These are phyloP conservation scores for Erysimum cheiri DNA, from an alignment of 441 rosid genomes.

Conservation along the genomic window DNA sequence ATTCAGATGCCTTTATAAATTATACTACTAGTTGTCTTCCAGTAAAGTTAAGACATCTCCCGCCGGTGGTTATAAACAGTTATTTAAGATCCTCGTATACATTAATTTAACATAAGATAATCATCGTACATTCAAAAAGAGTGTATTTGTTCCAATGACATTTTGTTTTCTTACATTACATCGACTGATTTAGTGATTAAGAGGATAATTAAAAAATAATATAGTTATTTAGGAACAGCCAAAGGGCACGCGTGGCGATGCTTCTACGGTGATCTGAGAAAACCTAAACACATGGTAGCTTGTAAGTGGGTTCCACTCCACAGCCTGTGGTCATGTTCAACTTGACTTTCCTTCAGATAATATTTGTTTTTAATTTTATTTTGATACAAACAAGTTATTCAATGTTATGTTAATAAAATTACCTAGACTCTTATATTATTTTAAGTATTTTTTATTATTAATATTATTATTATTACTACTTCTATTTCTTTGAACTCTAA, in stretches of 20 bases:
- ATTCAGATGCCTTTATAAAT: neutral
- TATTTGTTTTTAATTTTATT: neutral
- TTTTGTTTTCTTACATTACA: neutral
- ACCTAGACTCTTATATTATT: no score
- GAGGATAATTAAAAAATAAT: neutral
- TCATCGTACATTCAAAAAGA: neutral
- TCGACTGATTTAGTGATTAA: neutral
- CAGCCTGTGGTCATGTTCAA: conserved; percentile 21
- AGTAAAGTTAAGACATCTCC: conserved; percentile 30
- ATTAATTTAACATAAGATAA: neutral
- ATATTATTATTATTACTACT: no score
- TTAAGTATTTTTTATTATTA: no score
- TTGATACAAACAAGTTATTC: neutral
- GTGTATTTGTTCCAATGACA: conserved; percentile 1
- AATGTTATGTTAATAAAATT: no score
- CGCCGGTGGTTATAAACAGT: conserved; percentile 32
- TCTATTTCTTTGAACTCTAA: no score
- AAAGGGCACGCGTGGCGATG: conserved; percentile 35
- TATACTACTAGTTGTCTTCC: conserved; percentile 16
- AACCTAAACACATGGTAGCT: conserved; percentile 30
- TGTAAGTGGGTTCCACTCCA: conserved; percentile 23
- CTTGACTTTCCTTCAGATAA: neutral
- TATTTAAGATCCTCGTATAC: neutral
- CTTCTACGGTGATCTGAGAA: conserved; percentile 34
- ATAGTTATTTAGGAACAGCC: conserved; percentile 1